These are phyloP conservation scores for Agrocybe praecox DNA, from an alignment of 768 basidiomycete species.

Conservation along the genomic window DNA sequence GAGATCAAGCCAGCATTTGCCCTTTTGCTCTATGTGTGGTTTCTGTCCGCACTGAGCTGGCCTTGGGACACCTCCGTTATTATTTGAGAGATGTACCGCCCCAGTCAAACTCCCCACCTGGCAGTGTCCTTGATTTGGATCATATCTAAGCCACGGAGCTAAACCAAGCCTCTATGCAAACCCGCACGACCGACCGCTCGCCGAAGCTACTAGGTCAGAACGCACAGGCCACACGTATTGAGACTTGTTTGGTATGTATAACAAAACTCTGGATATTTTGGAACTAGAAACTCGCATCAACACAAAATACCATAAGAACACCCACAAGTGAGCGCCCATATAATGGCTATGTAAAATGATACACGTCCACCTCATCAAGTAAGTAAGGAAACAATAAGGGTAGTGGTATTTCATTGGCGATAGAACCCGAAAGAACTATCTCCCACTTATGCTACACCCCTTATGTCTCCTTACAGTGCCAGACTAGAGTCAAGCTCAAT, in stretches of 20 bases:
- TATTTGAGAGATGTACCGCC: constrained; percentile 80
- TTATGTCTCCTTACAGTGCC: constrained; percentile 84
- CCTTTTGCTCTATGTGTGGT: constrained; percentile 80
- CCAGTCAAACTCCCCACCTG: constrained; percentile 85
- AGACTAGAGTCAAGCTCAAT: constrained; percentile 88
- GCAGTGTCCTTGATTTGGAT: constrained; percentile 76
- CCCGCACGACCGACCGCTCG: too few relatives aligned
- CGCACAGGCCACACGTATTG: too few relatives aligned
- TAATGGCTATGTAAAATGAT: too few relatives aligned
- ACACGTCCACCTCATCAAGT: constrained; percentile 77
- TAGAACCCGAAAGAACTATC: too few relatives aligned
- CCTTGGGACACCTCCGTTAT: constrained; percentile 83
- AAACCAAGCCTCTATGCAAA: too few relatives aligned
- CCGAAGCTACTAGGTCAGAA: too few relatives aligned
- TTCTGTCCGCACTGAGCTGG: constrained; percentile 80
- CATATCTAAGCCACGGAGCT: too few relatives aligned
- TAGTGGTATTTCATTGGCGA: constrained; percentile 82
- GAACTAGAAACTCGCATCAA: too few relatives aligned
- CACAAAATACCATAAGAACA: too few relatives aligned
- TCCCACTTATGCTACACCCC: constrained; percentile 84
- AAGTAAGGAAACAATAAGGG: constrained; percentile 81
- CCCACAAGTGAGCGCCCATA: too few relatives aligned
- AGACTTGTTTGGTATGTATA: too few relatives aligned
- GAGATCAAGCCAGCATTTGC: constrained; percentile 81
- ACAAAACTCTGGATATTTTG: too few relatives aligned